Evolutionary conservation across 176 grass and related monocot genomes (phyloP).

Genomic region (Zoysia japonica): DNA sequence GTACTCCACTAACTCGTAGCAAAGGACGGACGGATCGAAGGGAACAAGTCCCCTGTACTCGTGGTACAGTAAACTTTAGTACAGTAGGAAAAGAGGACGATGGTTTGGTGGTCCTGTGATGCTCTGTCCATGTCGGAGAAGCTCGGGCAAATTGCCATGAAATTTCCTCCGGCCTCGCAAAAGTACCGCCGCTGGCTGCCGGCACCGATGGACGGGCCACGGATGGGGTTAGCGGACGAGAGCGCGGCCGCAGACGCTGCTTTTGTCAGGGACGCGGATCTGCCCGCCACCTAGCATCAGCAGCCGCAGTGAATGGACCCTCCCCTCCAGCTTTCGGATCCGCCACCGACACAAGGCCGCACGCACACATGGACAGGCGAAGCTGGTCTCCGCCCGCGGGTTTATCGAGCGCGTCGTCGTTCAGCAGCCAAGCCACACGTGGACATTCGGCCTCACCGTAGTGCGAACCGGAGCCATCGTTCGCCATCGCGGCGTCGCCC

Average conservation of each 20-base stretch:
- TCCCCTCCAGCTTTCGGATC: slow-evolving; percentile 7
- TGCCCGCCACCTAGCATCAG: background rate
- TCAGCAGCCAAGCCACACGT: background rate
- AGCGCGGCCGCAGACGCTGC: no score
- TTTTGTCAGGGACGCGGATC: no score
- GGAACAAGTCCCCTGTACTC: background rate
- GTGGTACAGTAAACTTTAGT: background rate
- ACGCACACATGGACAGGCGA: background rate
- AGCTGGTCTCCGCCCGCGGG: background rate
- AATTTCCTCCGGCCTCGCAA: slow-evolving; percentile 34
- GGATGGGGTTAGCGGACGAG: background rate
- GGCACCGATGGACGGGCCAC: background rate
- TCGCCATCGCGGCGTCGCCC: no score
- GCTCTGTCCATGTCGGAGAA: slow-evolving; percentile 3
- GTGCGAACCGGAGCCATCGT: no score
- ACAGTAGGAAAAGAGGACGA: background rate
- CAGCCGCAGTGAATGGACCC: background rate
- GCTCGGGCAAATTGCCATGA: slow-evolving; percentile 26
- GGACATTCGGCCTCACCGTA: background rate
- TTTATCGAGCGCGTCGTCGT: no score
- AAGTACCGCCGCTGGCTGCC: background rate
- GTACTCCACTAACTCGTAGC: background rate
- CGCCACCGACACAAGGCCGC: slow-evolving; percentile 34
- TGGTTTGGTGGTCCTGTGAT: slow-evolving; percentile 11
- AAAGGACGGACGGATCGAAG: slow-evolving; percentile 19